Evolutionary conservation across 345 rosid genomes (phyloP).

Genomic region (Hibiscus tridactylites): DNA sequence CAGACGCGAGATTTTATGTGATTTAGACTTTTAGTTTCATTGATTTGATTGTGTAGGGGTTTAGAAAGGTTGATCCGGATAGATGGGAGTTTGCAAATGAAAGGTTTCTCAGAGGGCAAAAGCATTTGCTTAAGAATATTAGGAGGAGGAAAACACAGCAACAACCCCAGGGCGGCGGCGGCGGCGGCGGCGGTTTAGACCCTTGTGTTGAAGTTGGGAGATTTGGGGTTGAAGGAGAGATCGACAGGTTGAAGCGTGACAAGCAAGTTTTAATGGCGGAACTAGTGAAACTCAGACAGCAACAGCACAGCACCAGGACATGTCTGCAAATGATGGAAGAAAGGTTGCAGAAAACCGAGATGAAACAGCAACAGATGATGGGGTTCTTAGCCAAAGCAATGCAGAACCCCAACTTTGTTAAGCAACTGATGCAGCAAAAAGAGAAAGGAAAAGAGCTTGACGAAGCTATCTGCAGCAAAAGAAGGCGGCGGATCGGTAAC

Average conservation of each 20-base stretch:
- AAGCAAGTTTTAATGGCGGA: slow-evolving; percentile 57
- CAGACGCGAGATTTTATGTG: too few species aligned
- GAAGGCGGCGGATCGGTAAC: slow-evolving; percentile 36
- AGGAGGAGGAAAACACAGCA: slow-evolving; percentile 46
- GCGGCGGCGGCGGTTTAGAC: slow-evolving; percentile 19
- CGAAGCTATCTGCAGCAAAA: slow-evolving; percentile 47
- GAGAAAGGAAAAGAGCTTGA: slow-evolving; percentile 46
- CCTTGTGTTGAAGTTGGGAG: slow-evolving; percentile 59
- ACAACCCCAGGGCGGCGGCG: slow-evolving; percentile 4
- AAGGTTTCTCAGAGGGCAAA: slow-evolving; percentile 69
- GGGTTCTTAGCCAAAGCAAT: slow-evolving; percentile 64
- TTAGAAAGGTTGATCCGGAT: slow-evolving; percentile 92
- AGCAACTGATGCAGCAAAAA: slow-evolving; percentile 42
- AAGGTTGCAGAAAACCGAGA: slow-evolving; percentile 45
- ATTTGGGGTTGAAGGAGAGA: slow-evolving; percentile 55
- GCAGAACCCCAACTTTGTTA: slow-evolving; percentile 54
- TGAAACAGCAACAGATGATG: slow-evolving; percentile 66
- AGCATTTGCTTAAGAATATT: slow-evolving; percentile 52
- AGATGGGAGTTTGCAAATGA: slow-evolving; percentile 84
- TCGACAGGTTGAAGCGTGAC: slow-evolving; percentile 47
- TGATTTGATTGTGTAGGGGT: slow-evolving; percentile 34
- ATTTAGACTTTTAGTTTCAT: too few species aligned
- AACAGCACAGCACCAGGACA: slow-evolving; percentile 47
- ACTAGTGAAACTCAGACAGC: slow-evolving; percentile 55
- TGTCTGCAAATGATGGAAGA: slow-evolving; percentile 44